Base-by-base conservation (phyloP, 2,329 filamentous ascomycete genomes). In the Diaporthe vexans region DNA sequence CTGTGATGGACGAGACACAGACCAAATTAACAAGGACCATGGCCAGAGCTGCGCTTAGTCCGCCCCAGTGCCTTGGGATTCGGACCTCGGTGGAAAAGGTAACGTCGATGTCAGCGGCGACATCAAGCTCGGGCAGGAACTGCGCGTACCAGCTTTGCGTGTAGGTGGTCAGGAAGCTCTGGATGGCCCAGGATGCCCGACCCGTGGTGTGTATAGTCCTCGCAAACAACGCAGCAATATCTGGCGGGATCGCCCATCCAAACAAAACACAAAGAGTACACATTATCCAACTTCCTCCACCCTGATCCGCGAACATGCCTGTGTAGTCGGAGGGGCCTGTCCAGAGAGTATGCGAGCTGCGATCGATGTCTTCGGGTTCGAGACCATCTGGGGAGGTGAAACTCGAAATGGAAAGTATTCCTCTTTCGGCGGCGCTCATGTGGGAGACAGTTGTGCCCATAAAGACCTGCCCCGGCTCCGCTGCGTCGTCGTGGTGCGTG, bases 61-160 rank as follows among this genome's bases (percentile, higher is more conserved):
- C 61, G 21, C 37, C 61, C 61, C 61, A 67, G 17, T 33, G 15
- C 26, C 43, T 33, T 11, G 61, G 61, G 1, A 67, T 51, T 19
- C 61, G 9, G 4, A n/a, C 0, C 9, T 67, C 8, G 0, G 43
- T 67, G 43, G 61, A 51, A n/a, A 51, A 67, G 10, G 29, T 52
- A 15, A 35, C 61, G 2, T 35, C 17, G 26, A 51, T 35, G 3
- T 48, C 61, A 43, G 61, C 17, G 3, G 61, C 29, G 17, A 67
- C 61, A 4, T 67, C 43, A 29, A 52, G 51, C 43, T 67, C 43
- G 11, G 61, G 43, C 6, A 67, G 11, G 43, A 67, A 51, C 61
- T 67, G 61, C 1, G 61, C 40, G 11, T 67, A 67, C 61, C 29
- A 67, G 61, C 61, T 67, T 10, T 48, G 15, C 11, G 40, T 52